A percentile compares a stretch with the other conserved stretches of the same genome.
Conservation (phyloP, 495 filamentous ascomycete genomes). For the Penicillium alfredii region DNA sequence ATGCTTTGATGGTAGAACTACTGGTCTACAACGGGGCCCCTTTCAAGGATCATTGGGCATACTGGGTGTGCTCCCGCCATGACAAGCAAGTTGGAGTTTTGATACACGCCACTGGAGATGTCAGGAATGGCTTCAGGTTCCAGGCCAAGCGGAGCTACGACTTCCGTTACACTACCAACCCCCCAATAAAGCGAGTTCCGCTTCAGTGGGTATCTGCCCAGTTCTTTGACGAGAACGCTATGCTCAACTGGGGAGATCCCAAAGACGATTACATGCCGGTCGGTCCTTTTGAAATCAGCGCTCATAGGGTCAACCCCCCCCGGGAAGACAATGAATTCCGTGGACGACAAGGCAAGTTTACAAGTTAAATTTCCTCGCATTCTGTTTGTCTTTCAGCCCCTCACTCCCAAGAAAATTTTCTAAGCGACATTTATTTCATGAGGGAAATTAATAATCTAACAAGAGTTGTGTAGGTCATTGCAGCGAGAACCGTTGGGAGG, state of each 20-base stretch:
- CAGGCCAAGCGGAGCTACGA: slow-evolving; percentile 20
- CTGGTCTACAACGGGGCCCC: slow-evolving; percentile 25
- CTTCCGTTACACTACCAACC: slow-evolving; percentile 4
- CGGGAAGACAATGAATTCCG: slow-evolving; percentile 8
- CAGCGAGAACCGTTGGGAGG: no score
- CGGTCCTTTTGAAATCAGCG: slow-evolving; percentile 16
- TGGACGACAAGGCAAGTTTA: slow-evolving; percentile 9
- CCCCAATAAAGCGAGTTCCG: slow-evolving; percentile 15
- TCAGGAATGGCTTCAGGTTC: slow-evolving; percentile 20
- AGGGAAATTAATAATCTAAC: not conserved
- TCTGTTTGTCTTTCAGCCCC: no score
- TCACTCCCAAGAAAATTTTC: no score
- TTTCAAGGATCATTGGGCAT: slow-evolving; percentile 32
- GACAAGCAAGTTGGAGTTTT: slow-evolving; percentile 15
- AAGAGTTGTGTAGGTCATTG: not conserved
- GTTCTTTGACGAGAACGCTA: slow-evolving; percentile 16
- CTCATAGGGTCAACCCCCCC: slow-evolving; percentile 8
- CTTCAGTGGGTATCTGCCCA: slow-evolving; percentile 22
- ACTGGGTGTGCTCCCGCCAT: slow-evolving; percentile 13
- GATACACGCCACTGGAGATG: slow-evolving; percentile 22
- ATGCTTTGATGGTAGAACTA: slow-evolving; percentile 18
- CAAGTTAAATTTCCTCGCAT: no score
- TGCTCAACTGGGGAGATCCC: slow-evolving; percentile 15
- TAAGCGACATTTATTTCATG: not conserved
- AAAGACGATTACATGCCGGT: slow-evolving; percentile 12